These are phyloP conservation scores for Ascochyta fabae DNA, from an alignment of 2,329 filamentous ascomycete genomes.

Conservation along the genomic window DNA sequence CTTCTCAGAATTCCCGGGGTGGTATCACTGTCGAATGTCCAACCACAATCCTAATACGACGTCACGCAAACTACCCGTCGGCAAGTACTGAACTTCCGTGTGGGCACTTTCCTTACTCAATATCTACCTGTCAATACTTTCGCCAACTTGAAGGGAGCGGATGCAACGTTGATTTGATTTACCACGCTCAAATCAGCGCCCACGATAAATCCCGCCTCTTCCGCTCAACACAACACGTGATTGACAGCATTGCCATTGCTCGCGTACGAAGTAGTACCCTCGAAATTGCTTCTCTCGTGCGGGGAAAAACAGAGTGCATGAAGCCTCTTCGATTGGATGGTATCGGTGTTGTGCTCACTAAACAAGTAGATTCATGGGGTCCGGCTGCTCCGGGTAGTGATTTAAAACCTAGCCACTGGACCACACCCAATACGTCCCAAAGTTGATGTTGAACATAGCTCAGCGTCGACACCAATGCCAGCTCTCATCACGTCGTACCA, in stretches of 20 bases:
- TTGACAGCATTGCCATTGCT: constrained; percentile 12
- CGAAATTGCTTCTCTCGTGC: not conserved
- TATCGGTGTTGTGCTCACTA: not conserved
- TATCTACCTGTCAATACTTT: not conserved
- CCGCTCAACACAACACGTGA: constrained; percentile 13
- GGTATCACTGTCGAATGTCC: not conserved
- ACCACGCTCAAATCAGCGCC: not conserved
- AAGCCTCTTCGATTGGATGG: not conserved
- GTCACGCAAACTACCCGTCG: not conserved
- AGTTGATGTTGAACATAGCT: not conserved
- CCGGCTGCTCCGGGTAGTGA: not conserved
- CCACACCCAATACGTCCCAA: not conserved
- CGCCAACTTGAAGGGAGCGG: not conserved
- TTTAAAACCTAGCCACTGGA: not conserved
- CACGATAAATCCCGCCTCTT: not conserved
- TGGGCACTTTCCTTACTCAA: not conserved
- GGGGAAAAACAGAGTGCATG: not conserved
- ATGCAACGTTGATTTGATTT: constrained; percentile 1
- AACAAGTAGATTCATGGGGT: not conserved
- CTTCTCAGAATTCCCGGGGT: not conserved
- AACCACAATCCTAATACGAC: not conserved
- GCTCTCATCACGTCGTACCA: constrained; percentile 15
- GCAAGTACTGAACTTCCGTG: not conserved
- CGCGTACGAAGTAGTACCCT: not conserved
- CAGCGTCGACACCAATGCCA: not conserved